Evolutionary conservation across 495 filamentous ascomycete species (phyloP).

Genomic region (Ramalina peruviana): DNA sequence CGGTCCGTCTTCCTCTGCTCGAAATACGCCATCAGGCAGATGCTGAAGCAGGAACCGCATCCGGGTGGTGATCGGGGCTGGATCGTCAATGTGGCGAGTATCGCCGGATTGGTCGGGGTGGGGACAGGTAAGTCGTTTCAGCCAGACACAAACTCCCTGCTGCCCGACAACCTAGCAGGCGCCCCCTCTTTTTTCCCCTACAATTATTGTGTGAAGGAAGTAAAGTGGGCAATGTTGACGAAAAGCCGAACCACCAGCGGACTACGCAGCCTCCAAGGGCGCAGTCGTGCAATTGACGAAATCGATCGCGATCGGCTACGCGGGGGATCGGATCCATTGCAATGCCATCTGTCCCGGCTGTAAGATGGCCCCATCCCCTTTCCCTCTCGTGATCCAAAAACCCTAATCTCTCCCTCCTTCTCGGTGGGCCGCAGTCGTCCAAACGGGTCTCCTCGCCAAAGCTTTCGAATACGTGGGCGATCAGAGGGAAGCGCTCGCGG

Average conservation of each 20-base stretch:
- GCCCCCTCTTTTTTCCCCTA: too few relatives aligned
- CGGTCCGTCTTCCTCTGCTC: conserved; percentile 34
- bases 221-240: too few relatives aligned
- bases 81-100: conserved; percentile 38
- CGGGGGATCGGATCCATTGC: conserved; percentile 32
- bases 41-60: conserved; percentile 33
- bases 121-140: not conserved
- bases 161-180: too few relatives aligned
- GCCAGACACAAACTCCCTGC: too few relatives aligned
- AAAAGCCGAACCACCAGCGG: conserved; percentile 12
- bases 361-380: conserved; percentile 16
- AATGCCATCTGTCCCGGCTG: conserved; percentile 44
- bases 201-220: too few relatives aligned
- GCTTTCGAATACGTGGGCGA: not conserved
- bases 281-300: conserved; percentile 35
- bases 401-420: too few relatives aligned
- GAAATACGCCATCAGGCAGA: conserved; percentile 32
- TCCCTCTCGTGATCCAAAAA: too few relatives aligned
- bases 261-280: conserved; percentile 37
- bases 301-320: conserved; percentile 37
- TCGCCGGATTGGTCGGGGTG: conserved; percentile 28
- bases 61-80: conserved; percentile 34
- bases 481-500: not conserved
- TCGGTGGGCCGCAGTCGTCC: not conserved
- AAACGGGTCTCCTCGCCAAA: not conserved